Evolutionary conservation across 2,329 filamentous ascomycete genomes (phyloP).

Genomic region (Aspergillus sp.): DNA sequence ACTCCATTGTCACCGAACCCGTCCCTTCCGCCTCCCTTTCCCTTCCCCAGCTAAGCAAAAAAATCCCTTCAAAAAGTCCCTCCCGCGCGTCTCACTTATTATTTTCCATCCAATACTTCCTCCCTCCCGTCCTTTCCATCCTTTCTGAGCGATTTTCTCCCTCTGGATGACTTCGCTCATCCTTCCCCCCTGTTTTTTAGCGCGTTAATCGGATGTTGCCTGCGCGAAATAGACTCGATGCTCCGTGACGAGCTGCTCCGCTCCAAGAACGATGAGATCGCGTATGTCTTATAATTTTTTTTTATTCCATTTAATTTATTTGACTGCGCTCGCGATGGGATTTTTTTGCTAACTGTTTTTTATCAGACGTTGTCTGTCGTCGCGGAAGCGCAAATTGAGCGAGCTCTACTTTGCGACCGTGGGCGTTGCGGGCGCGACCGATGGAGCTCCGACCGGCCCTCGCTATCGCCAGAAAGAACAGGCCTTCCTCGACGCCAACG

Average conservation of each 20-base stretch:
- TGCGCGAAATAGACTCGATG: constrained; percentile 41
- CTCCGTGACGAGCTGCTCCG: constrained; percentile 41
- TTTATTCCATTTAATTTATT: constrained; percentile 6
- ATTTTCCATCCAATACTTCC: constrained; percentile 28
- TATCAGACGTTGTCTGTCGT: constrained; percentile 52
- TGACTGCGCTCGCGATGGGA: no score
- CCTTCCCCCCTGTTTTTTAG: constrained; percentile 30
- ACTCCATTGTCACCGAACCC: not conserved
- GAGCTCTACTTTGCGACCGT: constrained; percentile 78
- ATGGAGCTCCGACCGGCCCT: constrained; percentile 49
- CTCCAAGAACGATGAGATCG: constrained; percentile 44
- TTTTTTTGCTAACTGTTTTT: constrained; percentile 25
- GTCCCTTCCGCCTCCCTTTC: not conserved
- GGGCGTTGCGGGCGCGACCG: constrained; percentile 38
- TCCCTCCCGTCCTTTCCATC: constrained; percentile 35
- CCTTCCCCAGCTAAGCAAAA: constrained; percentile 12
- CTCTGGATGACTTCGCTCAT: constrained; percentile 35
- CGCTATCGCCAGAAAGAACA: constrained; percentile 41
- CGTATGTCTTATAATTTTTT: constrained; percentile 34
- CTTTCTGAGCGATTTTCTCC: constrained; percentile 35
- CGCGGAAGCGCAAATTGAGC: constrained; percentile 83
- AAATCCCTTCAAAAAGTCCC: constrained; percentile 24
- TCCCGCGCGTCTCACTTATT: constrained; percentile 18
- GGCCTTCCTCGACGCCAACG: constrained; percentile 49
- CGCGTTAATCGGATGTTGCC: constrained; percentile 43